Evolutionary conservation across 2,329 filamentous ascomycete species (phyloP), one percentile per base, ranked within the genome.

Genomic region (Cadophora sp.): DNA sequence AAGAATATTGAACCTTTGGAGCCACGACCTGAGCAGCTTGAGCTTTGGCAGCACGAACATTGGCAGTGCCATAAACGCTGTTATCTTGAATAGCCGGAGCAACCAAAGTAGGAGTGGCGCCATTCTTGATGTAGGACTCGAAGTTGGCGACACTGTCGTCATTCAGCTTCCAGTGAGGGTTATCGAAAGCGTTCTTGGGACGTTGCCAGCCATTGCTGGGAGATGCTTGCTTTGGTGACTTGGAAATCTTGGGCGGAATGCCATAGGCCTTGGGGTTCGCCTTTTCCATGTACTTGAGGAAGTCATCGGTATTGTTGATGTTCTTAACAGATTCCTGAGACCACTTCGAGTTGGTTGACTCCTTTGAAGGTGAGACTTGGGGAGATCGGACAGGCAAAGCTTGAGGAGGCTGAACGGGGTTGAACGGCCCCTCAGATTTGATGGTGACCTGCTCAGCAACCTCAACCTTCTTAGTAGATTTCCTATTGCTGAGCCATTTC

Each of bases 51-150:
- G 56, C 56, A 16, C 56, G 56, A 40, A 59, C 56, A n/a, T 26
- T 59, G 12, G 56, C 56, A 26, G 56, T 40, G n/a, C 56, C 56
- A 26, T 43, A 22, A 16, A 59, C 34, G 1, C 31, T 59, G 14
- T 59, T 59, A 11, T 7, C 37, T 26, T 59, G 56, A 1, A 27
- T 22, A 59, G 56, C 11, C 8, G 29, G 51, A 7, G 27, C 12
- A 43, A 22, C 29, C 29, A n/a, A n/a, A 12, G 31, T 3, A 53
- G 27, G 9, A 51, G 46, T 14, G 29, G n/a, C 11, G 8, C 46
- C 61, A 40, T 19, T 50, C 59, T 63, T 63, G 43, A 63, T 53
- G 48, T 27, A 63, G n/a, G 46, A 19, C 22, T 55, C 43, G 31
- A 63, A 63, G 27, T 63, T 63, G 14, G 29, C 12, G 29, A 27